These are phyloP conservation scores for Yamadazyma nakazawae DNA, from an alignment of 805 yeast genomes.

Conservation along the genomic window DNA sequence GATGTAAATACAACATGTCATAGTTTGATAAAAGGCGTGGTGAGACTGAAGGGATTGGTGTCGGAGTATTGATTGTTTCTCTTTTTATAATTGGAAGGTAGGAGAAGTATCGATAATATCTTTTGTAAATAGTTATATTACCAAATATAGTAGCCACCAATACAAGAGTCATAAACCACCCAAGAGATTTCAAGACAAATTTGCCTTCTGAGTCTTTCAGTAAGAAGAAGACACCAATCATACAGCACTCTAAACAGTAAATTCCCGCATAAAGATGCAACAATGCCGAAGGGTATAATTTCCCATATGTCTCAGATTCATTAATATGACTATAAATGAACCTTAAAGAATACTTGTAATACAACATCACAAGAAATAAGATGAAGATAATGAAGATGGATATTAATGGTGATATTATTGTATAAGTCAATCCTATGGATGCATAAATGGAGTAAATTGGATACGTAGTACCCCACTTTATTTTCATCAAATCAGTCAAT, in stretches of 20 bases:
- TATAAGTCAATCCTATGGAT: conserved; percentile 73
- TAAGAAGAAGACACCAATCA: conserved; percentile 71
- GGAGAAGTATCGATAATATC: conserved; percentile 32
- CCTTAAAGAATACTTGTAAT: conserved; percentile 67
- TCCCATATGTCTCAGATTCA: conserved; percentile 64
- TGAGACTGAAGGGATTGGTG: neutral
- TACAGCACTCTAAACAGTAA: conserved; percentile 74
- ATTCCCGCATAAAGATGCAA: conserved; percentile 77
- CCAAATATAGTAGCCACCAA: conserved; percentile 53
- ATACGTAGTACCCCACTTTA: conserved; percentile 76
- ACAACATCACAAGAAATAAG: conserved; percentile 49
- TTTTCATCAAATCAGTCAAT: conserved; percentile 40
- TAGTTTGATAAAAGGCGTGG: conserved; percentile 7
- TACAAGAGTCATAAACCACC: conserved; percentile 49
- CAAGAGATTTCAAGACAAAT: conserved; percentile 46
- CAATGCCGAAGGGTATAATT: conserved; percentile 68
- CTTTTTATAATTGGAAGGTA: conserved; percentile 21
- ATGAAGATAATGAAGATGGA: conserved; percentile 59
- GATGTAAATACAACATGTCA: conserved; percentile 32
- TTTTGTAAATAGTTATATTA: conserved; percentile 49
- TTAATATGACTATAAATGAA: conserved; percentile 52
- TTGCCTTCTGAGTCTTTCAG: conserved; percentile 48
- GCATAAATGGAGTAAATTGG: conserved; percentile 76
- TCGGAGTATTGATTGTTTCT: neutral
- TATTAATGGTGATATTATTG: conserved; percentile 77